Base-by-base conservation (phyloP, 257 asterid genomes). In the Marsdenia floribunda region DNA sequence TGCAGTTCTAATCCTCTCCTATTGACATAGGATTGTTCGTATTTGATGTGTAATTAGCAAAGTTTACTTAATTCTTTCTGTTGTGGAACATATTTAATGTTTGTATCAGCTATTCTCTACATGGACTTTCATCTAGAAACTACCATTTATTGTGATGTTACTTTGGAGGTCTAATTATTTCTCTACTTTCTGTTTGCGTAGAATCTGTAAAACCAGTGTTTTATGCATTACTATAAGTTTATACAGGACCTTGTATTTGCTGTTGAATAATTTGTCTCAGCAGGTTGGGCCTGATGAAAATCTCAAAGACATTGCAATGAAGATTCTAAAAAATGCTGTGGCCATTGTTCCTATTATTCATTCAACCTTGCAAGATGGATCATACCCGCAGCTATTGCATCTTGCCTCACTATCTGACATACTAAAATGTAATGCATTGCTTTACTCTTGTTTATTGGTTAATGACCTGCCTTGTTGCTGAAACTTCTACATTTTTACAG, bases 261-360 rank as follows among this genome's bases (percentile, higher is more conserved):
- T 60, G 22, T 68, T 69, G 21, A 73, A 15, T 8, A 33, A 63
- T 67, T 60, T 55, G 58, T 76, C 38, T 60, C 44, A 72, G 70
- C 90, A 94, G 98, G 97, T 95, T 77, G 98, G 96, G 65, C 97
- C 98, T 57, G 98, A 92, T 76, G 93, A 88, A 77, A 90, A 70
- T 84, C 76, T 93, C 89, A 91, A 93, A 81, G 93, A 91, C 29
- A 87, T 93, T 66, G 89, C 96, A 16, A 76, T 89, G 87, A 88
- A 93, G 85, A 85, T 93, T 82, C 80, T 93, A 86, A 91, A 88
- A 75, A 85, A 86, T 76, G 89, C 86, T 73, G 90, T 93, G 64
- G 82, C 98, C 40, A 83, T 93, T 4, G 84, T 93, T 84, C 98
- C 97, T 64, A 84, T 93, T 76, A 88, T 91, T 80, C 96, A 89